These are phyloP conservation scores for Eragrostis tef DNA, from an alignment of 202 grass and related monocot genomes.

Conservation along the genomic window DNA sequence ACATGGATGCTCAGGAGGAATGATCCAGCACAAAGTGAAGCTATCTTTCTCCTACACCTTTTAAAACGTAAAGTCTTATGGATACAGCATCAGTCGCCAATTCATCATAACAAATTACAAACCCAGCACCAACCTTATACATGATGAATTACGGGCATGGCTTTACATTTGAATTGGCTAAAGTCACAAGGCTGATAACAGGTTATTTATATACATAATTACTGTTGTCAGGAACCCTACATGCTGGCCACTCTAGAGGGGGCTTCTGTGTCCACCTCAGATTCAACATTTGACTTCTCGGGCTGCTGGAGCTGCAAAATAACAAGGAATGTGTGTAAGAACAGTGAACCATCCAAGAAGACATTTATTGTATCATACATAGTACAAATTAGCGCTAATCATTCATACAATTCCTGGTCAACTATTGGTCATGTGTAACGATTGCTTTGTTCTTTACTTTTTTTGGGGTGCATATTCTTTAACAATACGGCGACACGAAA, in stretches of 20 bases:
- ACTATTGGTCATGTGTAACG: background rate
- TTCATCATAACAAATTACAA: conserved; percentile 33
- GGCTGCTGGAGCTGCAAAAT: conserved; percentile 32
- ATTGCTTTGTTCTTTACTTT: no score
- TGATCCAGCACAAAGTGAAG: background rate
- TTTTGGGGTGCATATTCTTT: background rate
- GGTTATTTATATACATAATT: conserved; percentile 59
- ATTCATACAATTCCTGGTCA: background rate
- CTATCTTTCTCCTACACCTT: background rate
- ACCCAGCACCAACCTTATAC: conserved; percentile 17
- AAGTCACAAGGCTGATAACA: conserved; percentile 26
- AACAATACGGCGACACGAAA: background rate
- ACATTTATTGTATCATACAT: background rate
- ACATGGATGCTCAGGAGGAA: background rate
- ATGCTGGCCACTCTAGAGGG: conserved; percentile 63
- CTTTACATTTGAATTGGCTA: conserved; percentile 59
- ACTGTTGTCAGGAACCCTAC: conserved; percentile 42
- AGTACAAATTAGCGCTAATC: background rate
- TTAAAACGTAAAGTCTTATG: background rate
- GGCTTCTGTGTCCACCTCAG: conserved; percentile 54
- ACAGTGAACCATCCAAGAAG: background rate
- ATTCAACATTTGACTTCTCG: conserved; percentile 33
- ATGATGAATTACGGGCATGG: conserved; percentile 44
- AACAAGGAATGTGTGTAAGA: background rate
- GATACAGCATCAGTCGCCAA: conserved; percentile 4